Evolutionary conservation across 1,284 basidiomycete genomes (phyloP).

Genomic region (Cryptococcus sp.): DNA sequence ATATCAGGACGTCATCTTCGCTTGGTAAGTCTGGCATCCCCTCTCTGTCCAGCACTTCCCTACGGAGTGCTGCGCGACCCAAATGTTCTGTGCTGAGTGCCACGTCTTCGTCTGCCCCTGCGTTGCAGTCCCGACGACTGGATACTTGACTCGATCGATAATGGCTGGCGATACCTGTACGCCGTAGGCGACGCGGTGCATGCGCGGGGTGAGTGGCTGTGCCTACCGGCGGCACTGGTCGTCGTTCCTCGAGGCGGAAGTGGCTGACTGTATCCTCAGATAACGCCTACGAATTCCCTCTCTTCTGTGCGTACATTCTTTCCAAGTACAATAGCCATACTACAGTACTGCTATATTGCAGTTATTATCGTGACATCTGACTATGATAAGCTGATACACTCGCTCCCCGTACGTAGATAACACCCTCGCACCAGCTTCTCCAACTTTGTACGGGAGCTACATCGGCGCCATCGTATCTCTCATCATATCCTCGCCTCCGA

Average conservation of each 20-base stretch:
- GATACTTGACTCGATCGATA: constrained; percentile 10
- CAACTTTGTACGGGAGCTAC: constrained; percentile 18
- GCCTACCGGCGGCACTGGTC: background rate
- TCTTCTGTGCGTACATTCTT: constrained; percentile 15
- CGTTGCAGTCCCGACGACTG: constrained; percentile 12
- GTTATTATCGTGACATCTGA: no score
- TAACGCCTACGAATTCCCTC: constrained; percentile 25
- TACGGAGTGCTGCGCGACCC: no score
- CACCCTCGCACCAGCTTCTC: constrained; percentile 18
- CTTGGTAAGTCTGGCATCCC: constrained; percentile 6
- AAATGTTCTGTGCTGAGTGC: background rate
- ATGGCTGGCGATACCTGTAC: constrained; percentile 21
- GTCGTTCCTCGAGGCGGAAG: background rate
- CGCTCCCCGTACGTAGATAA: constrained; percentile 10
- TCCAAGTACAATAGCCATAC: no score
- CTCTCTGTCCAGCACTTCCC: background rate
- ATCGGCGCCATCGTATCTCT: constrained; percentile 21
- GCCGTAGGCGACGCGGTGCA: constrained; percentile 23
- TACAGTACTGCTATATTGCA: no score
- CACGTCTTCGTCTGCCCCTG: background rate
- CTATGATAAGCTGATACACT: background rate
- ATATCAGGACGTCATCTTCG: constrained; percentile 21
- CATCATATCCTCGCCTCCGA: constrained; percentile 6
- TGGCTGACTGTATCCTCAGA: constrained; percentile 3
- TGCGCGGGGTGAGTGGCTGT: constrained; percentile 16